Percentiles rank a stretch among this genome's conserved stretches.
Evolutionary conservation across 2,329 filamentous ascomycete genomes (phyloP).

Genomic region (Pseudogymnoascus sp.): DNA sequence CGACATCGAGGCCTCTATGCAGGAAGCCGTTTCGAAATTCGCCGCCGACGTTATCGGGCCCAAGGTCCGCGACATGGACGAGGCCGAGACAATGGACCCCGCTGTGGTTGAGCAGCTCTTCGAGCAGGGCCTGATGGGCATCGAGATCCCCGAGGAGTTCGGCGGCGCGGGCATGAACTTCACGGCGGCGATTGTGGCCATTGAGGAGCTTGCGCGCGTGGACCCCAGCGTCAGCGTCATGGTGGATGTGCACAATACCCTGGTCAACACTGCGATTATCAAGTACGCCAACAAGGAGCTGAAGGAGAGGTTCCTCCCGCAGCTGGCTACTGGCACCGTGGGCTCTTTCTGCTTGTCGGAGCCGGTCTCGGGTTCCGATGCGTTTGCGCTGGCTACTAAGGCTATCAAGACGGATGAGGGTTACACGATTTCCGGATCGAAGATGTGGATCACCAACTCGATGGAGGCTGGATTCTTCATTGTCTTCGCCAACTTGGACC

Average conservation of each 20-base stretch:
- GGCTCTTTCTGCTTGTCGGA: slow-evolving; percentile 89
- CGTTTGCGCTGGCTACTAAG: slow-evolving; percentile 89
- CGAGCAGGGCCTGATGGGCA: slow-evolving; percentile 93
- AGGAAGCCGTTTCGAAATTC: slow-evolving; percentile 84
- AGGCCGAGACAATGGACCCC: slow-evolving; percentile 89
- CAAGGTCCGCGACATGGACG: slow-evolving; percentile 94
- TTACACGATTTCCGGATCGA: slow-evolving; percentile 81
- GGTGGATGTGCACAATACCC: slow-evolving; percentile 95
- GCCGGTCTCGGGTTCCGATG: slow-evolving; percentile 87
- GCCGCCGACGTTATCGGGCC: slow-evolving; percentile 82
- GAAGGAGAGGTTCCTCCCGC: slow-evolving; percentile 84
- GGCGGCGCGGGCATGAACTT: slow-evolving; percentile 99
- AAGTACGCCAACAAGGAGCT: slow-evolving; percentile 72
- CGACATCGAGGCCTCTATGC: slow-evolving; percentile 83
- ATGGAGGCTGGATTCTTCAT: slow-evolving; percentile 94
- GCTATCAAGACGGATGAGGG: slow-evolving; percentile 76
- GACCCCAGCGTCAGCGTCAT: slow-evolving; percentile 93
- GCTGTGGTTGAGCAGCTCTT: slow-evolving; percentile 84
- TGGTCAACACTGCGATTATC: slow-evolving; percentile 88
- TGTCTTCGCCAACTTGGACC: slow-evolving; percentile 94
- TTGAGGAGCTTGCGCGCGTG: slow-evolving; percentile 89
- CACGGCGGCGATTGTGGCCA: slow-evolving; percentile 88
- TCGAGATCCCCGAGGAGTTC: slow-evolving; percentile 96
- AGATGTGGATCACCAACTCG: slow-evolving; percentile 99
- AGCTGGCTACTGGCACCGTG: slow-evolving; percentile 81